These are phyloP conservation scores for Alternaria incomplexa DNA, from an alignment of 2,329 filamentous ascomycete species.

Conservation along the genomic window DNA sequence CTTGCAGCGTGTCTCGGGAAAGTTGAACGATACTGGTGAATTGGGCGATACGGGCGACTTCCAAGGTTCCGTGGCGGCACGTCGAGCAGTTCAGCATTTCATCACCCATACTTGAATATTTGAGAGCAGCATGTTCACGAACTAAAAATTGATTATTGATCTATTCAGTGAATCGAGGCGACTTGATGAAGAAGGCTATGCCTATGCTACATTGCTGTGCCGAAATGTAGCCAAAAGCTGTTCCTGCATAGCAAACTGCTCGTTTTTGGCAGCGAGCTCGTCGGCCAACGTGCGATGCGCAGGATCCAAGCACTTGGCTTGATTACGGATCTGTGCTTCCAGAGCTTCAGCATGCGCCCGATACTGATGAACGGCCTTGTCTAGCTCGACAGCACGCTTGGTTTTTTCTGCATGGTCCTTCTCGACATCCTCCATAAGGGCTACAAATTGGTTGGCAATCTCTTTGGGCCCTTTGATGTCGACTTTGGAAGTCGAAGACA, in stretches of 20 bases:
- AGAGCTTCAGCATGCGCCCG: not conserved
- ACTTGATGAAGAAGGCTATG: not conserved
- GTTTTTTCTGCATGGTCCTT: not conserved
- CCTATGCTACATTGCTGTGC: not conserved
- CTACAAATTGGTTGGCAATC: conserved; percentile 4
- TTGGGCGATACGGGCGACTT: too few relatives aligned
- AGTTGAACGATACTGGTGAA: too few relatives aligned
- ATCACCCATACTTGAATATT: not conserved
- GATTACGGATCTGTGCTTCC: not conserved
- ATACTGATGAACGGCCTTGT: not conserved
- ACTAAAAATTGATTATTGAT: too few relatives aligned
- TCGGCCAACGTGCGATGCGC: conserved; percentile 11
- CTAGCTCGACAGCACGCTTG: not conserved
- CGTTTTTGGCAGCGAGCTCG: conserved; percentile 17
- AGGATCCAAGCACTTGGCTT: not conserved
- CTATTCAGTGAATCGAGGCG: too few relatives aligned
- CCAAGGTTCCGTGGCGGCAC: too few relatives aligned
- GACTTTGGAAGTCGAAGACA: conserved; percentile 7
- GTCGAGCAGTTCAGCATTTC: not conserved
- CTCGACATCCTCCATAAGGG: conserved; percentile 5
- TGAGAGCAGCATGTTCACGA: not conserved
- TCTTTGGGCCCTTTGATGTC: conserved; percentile 18
- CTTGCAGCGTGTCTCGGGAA: too few relatives aligned
- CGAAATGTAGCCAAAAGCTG: not conserved
- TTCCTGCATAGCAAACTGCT: conserved; percentile 6